These are phyloP conservation scores for Nicotiana knightiana DNA, from an alignment of 257 asterid species.

Conservation along the genomic window DNA sequence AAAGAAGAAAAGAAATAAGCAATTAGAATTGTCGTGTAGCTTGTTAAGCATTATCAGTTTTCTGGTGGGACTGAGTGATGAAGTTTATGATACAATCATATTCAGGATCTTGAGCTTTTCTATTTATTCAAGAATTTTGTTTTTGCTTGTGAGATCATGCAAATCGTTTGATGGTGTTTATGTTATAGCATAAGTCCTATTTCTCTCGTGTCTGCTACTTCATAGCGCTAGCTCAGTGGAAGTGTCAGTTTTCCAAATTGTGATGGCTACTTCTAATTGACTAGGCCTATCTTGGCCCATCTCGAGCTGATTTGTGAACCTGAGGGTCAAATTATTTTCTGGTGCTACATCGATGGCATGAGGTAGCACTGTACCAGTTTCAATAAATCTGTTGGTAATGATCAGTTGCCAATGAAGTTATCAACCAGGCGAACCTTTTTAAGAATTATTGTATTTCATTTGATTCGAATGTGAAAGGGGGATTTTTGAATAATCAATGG, in stretches of 20 bases:
- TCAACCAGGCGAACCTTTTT: too few relatives aligned
- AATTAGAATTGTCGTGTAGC: not conserved
- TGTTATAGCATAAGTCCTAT: not conserved
- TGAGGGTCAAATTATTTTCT: too few relatives aligned
- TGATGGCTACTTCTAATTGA: not conserved
- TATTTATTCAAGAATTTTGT: not conserved
- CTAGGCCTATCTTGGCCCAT: too few relatives aligned
- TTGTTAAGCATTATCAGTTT: not conserved
- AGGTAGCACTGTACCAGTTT: too few relatives aligned
- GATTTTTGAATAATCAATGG: too few relatives aligned
- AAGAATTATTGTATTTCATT: too few relatives aligned
- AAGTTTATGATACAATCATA: not conserved
- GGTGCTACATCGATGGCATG: too few relatives aligned
- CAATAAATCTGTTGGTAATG: too few relatives aligned
- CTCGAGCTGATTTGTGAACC: too few relatives aligned
- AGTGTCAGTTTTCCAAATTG: not conserved
- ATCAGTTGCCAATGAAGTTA: too few relatives aligned
- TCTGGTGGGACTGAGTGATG: not conserved
- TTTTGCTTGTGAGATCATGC: not conserved
- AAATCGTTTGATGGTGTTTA: not conserved
- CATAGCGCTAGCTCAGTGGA: not conserved
- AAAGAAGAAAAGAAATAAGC: conserved; percentile 3
- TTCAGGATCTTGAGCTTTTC: not conserved
- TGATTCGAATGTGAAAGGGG: too few relatives aligned
- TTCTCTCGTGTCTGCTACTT: not conserved